Evolutionary conservation across 305 asterid genomes (phyloP).

Genomic region (Fraxinus paxiana): DNA sequence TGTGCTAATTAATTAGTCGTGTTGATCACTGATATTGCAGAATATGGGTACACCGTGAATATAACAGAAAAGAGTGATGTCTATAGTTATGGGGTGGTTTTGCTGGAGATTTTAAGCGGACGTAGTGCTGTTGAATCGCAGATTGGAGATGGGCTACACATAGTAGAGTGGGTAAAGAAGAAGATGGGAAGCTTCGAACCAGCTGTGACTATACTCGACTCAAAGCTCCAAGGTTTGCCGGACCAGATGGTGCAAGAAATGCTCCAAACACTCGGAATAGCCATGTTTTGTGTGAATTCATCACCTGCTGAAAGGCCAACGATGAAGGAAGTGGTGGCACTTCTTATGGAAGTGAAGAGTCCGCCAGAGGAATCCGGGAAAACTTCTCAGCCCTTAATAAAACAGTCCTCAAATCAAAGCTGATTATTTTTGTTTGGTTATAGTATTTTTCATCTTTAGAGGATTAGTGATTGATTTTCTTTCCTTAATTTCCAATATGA

Average conservation of each 20-base stretch:
- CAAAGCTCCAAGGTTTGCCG: constrained; percentile 72
- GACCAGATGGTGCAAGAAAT: constrained; percentile 91
- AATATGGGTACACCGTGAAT: constrained; percentile 79
- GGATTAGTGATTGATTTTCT: constrained; percentile 19
- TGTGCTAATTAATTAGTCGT: neutral
- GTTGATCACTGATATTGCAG: constrained; percentile 36
- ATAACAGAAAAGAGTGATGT: constrained; percentile 95
- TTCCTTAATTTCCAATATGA: neutral
- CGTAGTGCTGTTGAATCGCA: constrained; percentile 37
- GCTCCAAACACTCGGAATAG: constrained; percentile 95
- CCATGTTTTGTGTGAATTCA: constrained; percentile 86
- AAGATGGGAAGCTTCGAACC: constrained; percentile 97
- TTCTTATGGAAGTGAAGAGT: constrained; percentile 77
- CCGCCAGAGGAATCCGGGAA: constrained; percentile 70
- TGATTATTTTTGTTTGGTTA: constrained; percentile 27
- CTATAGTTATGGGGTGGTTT: constrained; percentile 84
- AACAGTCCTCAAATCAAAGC: constrained; percentile 60
- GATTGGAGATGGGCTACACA: constrained; percentile 71
- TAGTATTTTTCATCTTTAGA: constrained; percentile 5
- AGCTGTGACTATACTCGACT: constrained; percentile 60
- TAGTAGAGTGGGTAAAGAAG: constrained; percentile 84
- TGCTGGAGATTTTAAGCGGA: constrained; percentile 79
- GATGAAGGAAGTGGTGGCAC: constrained; percentile 95
- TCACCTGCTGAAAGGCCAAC: constrained; percentile 90
- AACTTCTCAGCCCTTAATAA: constrained; percentile 81